A percentile compares a stretch with the other conserved stretches of the same genome.
Evolutionary conservation across 2,329 filamentous ascomycete species (phyloP).

Genomic region (Phoma sp.): DNA sequence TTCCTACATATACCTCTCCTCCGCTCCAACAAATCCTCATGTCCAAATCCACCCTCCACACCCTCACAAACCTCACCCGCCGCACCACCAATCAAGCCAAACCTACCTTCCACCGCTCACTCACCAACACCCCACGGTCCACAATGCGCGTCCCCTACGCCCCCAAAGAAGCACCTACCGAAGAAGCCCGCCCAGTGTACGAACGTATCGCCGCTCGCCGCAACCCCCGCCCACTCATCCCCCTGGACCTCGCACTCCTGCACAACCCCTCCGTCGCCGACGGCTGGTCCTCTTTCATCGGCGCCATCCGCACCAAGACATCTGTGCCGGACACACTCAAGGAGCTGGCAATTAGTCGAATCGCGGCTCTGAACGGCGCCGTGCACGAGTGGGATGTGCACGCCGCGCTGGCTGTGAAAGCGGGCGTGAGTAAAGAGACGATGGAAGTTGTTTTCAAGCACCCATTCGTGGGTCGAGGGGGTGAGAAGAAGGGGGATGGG

Average conservation of each 20-base stretch:
- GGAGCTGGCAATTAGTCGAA: conserved; percentile 80
- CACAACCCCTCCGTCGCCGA: conserved; percentile 64
- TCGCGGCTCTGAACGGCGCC: conserved; percentile 82
- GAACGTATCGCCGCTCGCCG: conserved; percentile 61
- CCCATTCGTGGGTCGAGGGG: conserved; percentile 29
- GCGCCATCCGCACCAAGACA: conserved; percentile 63
- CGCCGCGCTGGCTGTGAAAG: conserved; percentile 68
- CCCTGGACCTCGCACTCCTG: conserved; percentile 63
- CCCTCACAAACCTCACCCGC: not conserved
- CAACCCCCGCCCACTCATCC: conserved; percentile 60
- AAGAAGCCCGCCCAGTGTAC: conserved; percentile 58
- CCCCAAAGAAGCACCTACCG: conserved; percentile 56
- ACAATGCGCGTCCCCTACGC: conserved; percentile 65
- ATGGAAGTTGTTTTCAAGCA: conserved; percentile 57
- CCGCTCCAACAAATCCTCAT: not conserved
- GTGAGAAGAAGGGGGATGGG: conserved; percentile 18
- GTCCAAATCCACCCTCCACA: not conserved
- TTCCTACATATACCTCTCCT: conserved; percentile 1
- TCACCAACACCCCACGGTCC: conserved; percentile 13
- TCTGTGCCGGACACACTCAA: conserved; percentile 62
- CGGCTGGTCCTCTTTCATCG: conserved; percentile 67
- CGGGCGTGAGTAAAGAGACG: conserved; percentile 66
- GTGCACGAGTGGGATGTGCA: conserved; percentile 89
- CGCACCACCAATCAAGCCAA: not conserved
- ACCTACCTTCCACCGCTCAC: not conserved